These are phyloP conservation scores for Aspergillus novofumigatus DNA, from an alignment of 2,329 filamentous ascomycete species.

Conservation along the genomic window DNA sequence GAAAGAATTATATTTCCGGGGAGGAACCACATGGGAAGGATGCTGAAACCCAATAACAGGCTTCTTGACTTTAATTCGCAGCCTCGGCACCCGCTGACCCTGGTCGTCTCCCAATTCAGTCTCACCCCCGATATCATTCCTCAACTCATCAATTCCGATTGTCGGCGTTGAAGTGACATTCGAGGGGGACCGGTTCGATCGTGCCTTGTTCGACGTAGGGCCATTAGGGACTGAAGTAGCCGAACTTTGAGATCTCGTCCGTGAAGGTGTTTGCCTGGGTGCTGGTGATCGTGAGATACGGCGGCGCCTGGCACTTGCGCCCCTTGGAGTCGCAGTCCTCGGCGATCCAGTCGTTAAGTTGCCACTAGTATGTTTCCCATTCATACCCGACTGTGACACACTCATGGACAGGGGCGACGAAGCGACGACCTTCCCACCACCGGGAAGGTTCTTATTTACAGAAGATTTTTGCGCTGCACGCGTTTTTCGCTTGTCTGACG, in stretches of 20 bases:
- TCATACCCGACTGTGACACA: constrained; percentile 24
- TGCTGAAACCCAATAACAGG: constrained; percentile 49
- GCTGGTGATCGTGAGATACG: constrained; percentile 25
- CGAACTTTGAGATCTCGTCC: constrained; percentile 29
- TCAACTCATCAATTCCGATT: constrained; percentile 9
- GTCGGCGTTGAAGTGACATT: constrained; percentile 14
- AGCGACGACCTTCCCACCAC: constrained; percentile 20
- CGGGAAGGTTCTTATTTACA: constrained; percentile 26
- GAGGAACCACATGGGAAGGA: constrained; percentile 47
- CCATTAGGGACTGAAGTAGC: constrained; percentile 18
- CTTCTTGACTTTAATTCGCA: constrained; percentile 49
- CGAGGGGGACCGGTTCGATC: constrained; percentile 25
- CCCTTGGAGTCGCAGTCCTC: constrained; percentile 21
- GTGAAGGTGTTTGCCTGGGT: constrained; percentile 22
- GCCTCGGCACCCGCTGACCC: constrained; percentile 28
- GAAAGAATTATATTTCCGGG: constrained; percentile 49
- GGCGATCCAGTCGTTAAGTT: constrained; percentile 31
- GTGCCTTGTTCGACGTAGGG: constrained; percentile 20
- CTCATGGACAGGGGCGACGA: constrained; percentile 31
- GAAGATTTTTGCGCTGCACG: constrained; percentile 37
- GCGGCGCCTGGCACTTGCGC: constrained; percentile 17
- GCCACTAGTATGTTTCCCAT: constrained; percentile 28
- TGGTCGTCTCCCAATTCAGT: constrained; percentile 18
- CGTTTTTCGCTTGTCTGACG: constrained; percentile 45
- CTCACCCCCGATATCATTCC: constrained; percentile 4